These are phyloP conservation scores for Fomitopsis schrenkii DNA, from an alignment of 1,284 basidiomycete species.

Conservation along the genomic window DNA sequence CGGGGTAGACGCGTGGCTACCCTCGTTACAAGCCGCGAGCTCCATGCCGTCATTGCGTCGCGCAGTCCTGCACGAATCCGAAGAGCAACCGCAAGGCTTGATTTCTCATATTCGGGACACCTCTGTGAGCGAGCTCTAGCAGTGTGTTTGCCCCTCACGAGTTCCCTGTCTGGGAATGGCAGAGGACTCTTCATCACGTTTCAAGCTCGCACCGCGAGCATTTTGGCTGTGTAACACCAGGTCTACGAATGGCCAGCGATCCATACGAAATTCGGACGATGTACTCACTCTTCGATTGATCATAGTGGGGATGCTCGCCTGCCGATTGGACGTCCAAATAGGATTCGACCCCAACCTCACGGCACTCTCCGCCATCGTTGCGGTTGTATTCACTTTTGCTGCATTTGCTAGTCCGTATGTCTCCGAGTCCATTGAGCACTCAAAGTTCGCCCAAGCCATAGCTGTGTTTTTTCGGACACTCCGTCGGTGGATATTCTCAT, in stretches of 20 bases:
- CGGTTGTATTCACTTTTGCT: constrained; percentile 26
- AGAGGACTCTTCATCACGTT: background rate
- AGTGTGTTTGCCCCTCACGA: too few relatives aligned
- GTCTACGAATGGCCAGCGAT: background rate
- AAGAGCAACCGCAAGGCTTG: too few relatives aligned
- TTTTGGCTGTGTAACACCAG: background rate
- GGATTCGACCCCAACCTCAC: constrained; percentile 23
- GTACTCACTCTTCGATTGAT: background rate
- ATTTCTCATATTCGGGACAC: too few relatives aligned
- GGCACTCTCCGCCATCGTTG: constrained; percentile 26
- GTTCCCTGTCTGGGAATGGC: too few relatives aligned
- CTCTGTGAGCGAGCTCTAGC: too few relatives aligned
- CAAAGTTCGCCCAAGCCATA: constrained; percentile 8
- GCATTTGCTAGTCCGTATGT: constrained; percentile 23
- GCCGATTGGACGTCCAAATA: constrained; percentile 24
- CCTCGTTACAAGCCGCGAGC: background rate
- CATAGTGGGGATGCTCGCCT: constrained; percentile 29
- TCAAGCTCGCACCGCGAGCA: background rate
- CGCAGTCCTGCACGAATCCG: background rate
- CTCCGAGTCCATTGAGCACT: constrained; percentile 18
- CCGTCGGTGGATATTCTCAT: constrained; percentile 7
- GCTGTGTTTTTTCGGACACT: background rate
- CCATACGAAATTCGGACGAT: background rate
- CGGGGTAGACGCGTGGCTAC: background rate
- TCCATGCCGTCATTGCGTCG: background rate